phyloP scores from a whole-genome alignment of 2,329 filamentous ascomycete species.

The Curvularia lunata region DNA sequence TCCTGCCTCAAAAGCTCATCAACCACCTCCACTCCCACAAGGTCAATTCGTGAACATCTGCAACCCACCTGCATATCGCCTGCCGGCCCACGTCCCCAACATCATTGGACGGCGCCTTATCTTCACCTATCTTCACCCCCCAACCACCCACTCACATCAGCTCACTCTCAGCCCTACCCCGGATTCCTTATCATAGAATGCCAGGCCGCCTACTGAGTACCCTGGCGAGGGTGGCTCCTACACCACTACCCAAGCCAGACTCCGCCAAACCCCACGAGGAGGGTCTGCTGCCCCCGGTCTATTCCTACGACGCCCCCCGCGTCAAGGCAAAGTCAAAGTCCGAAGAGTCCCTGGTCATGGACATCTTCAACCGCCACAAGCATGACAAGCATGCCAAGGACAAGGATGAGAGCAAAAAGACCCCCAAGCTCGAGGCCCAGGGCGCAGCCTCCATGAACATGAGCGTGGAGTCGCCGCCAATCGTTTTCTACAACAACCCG shows the following conservation, averaged over 20 bases:
- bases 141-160: conserved; percentile 21
- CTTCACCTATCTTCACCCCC: conserved; percentile 19
- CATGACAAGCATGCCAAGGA: conserved; percentile 32
- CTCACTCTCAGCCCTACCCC: conserved; percentile 37
- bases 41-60: conserved; percentile 37
- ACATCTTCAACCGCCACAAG: conserved; percentile 49
- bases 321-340: conserved; percentile 37
- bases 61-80: conserved; percentile 26
- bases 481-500: conserved; percentile 80
- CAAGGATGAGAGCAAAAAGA: conserved; percentile 39
- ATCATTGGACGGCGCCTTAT: conserved; percentile 29
- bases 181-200: conserved; percentile 40
- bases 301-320: conserved; percentile 42
- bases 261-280: conserved; percentile 28
- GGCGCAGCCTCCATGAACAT: conserved; percentile 62
- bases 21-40: conserved; percentile 46
- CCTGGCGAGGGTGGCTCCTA: conserved; percentile 42
- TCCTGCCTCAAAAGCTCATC: conserved; percentile 37
- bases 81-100: conserved; percentile 18
- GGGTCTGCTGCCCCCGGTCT: conserved; percentile 43
- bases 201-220: conserved; percentile 45
- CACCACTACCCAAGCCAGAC: conserved; percentile 41
- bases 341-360: conserved; percentile 48
- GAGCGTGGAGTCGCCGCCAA: conserved; percentile 82
- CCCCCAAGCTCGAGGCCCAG: conserved; percentile 45